Base-by-base conservation (phyloP, 108 stramenopile genomes). In the Cylindrotheca fusiformis region DNA sequence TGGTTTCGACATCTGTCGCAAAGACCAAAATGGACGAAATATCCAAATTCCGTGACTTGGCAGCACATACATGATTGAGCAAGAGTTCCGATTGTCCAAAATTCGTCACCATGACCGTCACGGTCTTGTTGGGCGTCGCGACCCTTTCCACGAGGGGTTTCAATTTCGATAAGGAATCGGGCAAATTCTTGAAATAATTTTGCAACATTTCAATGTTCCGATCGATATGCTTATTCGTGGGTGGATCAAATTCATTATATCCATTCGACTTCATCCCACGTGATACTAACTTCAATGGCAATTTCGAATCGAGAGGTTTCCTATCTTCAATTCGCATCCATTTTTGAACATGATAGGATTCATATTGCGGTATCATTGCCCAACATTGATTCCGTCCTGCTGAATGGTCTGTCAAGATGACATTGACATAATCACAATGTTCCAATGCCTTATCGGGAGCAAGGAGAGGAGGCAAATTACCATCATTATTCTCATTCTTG, bases 51-150 rank as follows among this genome's bases (percentile, higher is more conserved):
- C 79, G 55, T 14, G 84, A 76, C 47, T 68, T 67, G n/a, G 89
- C 85, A 32, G 67, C 45, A 55, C 93, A 94, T 1, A 76, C 82
- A 65, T 88, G 90, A 50, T 94, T 94, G 21, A 72, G 68, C 20
- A 94, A 65, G 21, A 94, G 53, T 64, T 91, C 89, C 47, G 76
- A 72, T 60, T 90, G 87, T 31, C 93, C 93, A 63, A 72, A 67
- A 58, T 94, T 94, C 5, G 77, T 78, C 2, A 86, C 86, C 84
- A 90, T 81, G 32, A 94, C 89, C 20, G 87, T 70, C 20, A 94
- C 81, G 12, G 85, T 85, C 36, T 83, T 86, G 17, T 61, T 57
- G n/a, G 48, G 47, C 3, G 52, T 68, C 14, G 83, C 81, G 55
- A 87, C 73, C 14, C 74, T 53, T 50, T 78, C 41, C 1, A 84